Evolutionary conservation across 148 eudicot species (phyloP), one percentile per base, ranked within the genome.

Genomic region (Talinum fruticosum): DNA sequence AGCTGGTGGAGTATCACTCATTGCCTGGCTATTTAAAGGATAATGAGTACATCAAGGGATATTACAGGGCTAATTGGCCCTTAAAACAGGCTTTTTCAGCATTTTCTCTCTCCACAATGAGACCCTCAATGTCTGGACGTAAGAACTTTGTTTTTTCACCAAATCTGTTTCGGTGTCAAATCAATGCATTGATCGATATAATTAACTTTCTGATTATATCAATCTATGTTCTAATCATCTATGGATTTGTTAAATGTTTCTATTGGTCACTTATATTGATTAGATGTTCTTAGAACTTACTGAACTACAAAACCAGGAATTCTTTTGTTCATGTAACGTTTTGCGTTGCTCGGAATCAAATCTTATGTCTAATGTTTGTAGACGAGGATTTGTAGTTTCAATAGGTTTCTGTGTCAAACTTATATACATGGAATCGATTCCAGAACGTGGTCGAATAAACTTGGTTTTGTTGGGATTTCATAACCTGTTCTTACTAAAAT

Each of bases 121-220:
- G 84, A 94, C 97, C 75, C 91, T 94, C 73, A 94, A 92, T 81
- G 96, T 94, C 66, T 92, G 97, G 98, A 94, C 98, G 97, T 92
- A 88, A 81, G 97, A 21, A 24, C 30, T 47, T 70, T 75, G 4
- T 57, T 29, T 0, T 66, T 65, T 24, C 75, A 49, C 19, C 64
- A 18, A 33, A 18, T 21, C 19, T 69, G 14, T 1, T 3, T 34
- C 7, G 8, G 13, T 41, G 47, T 41, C 12, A n/a, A n/a, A n/a
- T n/a, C n/a, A n/a, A n/a, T n/a, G n/a, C n/a, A n/a, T n/a, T n/a
- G n/a, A n/a, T n/a, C n/a, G n/a, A n/a, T n/a, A n/a, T n/a, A n/a
- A n/a, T n/a, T n/a, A n/a, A n/a, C n/a, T n/a, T n/a, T n/a, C n/a
- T n/a, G n/a, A n/a, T n/a, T n/a, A n/a, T n/a, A n/a, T n/a, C n/a